Conservation (phyloP, 2,329 filamentous ascomycete species). For the Nemania sp. region DNA sequence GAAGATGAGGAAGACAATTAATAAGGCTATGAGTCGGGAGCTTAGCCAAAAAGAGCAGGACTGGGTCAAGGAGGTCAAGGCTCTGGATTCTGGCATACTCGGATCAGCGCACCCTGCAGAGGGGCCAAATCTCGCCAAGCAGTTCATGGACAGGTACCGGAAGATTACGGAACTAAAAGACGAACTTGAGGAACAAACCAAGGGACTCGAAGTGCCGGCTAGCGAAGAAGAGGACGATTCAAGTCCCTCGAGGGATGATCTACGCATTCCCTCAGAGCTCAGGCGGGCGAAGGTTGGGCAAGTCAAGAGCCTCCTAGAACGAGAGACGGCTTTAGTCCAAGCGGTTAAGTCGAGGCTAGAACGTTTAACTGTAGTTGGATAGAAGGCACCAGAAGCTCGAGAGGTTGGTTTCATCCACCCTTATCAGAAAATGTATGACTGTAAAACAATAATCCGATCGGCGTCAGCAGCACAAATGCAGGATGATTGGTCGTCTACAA, state of each 20-base stretch:
- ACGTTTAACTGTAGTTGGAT: constrained; percentile 59
- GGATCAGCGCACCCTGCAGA: constrained; percentile 51
- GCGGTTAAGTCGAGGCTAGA: constrained; percentile 73
- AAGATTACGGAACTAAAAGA: constrained; percentile 66
- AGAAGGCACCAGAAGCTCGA: constrained; percentile 33
- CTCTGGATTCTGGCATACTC: constrained; percentile 57
- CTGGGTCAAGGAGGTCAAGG: constrained; percentile 60
- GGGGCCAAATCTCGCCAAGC: constrained; percentile 58
- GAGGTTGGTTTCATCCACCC: constrained; percentile 23
- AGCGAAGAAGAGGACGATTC: constrained; percentile 48
- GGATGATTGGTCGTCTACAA: constrained; percentile 5
- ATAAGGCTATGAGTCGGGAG: constrained; percentile 61
- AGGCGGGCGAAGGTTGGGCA: constrained; percentile 72
- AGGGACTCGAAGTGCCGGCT: constrained; percentile 53
- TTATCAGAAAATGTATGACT: constrained; percentile 40
- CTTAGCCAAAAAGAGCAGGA: constrained; percentile 72
- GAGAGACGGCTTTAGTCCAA: constrained; percentile 76
- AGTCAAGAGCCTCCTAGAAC: constrained; percentile 71
- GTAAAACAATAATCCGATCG: constrained; percentile 28
- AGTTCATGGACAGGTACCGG: constrained; percentile 68
- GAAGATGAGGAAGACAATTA: constrained; percentile 55
- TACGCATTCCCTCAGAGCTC: constrained; percentile 70
- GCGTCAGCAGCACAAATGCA: constrained; percentile 26
- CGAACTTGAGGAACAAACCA: constrained; percentile 65
- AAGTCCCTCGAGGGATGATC: constrained; percentile 54